A percentile compares a stretch with the other conserved stretches of the same genome.
Evolutionary conservation across 495 filamentous ascomycete genomes (phyloP).

Genomic region (Xylaria scruposa): DNA sequence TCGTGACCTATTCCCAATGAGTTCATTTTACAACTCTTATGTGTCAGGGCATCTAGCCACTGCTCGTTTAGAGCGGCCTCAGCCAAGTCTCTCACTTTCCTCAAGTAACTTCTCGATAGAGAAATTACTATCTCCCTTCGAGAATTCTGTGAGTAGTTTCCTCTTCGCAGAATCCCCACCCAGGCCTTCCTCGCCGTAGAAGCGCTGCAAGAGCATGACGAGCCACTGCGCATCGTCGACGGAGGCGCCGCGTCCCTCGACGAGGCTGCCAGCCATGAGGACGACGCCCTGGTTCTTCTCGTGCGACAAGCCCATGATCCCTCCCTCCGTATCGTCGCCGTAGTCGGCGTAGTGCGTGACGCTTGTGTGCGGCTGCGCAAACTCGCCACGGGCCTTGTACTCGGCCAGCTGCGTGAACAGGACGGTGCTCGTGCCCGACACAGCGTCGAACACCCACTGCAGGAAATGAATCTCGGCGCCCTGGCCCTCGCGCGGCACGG

Average conservation of each 20-base stretch:
- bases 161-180: slow-evolving; percentile 58
- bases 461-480: slow-evolving; percentile 85
- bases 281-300: slow-evolving; percentile 75
- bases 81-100: slow-evolving; percentile 81
- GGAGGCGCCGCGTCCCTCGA: slow-evolving; percentile 76
- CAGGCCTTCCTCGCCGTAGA: slow-evolving; percentile 65
- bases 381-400: slow-evolving; percentile 90
- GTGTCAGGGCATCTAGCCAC: neutral
- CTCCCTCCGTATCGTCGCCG: neutral
- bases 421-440: slow-evolving; percentile 73
- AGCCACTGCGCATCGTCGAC: slow-evolving; percentile 85
- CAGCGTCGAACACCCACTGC: slow-evolving; percentile 74
- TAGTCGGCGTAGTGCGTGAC: slow-evolving; percentile 84
- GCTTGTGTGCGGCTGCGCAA: slow-evolving; percentile 87
- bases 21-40: neutral
- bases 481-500: slow-evolving; percentile 72
- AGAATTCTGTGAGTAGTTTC: slow-evolving; percentile 82
- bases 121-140: slow-evolving; percentile 75
- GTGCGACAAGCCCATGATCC: slow-evolving; percentile 43
- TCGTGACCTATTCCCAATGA: neutral
- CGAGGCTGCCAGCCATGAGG: slow-evolving; percentile 80
- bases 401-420: slow-evolving; percentile 93
- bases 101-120: slow-evolving; percentile 83
- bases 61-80: slow-evolving; percentile 10
- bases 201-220: slow-evolving; percentile 93